A percentile compares a stretch with the other conserved stretches of the same genome.
phyloP scores from a whole-genome alignment of 345 rosid genomes.

The Aegle marmelos region DNA sequence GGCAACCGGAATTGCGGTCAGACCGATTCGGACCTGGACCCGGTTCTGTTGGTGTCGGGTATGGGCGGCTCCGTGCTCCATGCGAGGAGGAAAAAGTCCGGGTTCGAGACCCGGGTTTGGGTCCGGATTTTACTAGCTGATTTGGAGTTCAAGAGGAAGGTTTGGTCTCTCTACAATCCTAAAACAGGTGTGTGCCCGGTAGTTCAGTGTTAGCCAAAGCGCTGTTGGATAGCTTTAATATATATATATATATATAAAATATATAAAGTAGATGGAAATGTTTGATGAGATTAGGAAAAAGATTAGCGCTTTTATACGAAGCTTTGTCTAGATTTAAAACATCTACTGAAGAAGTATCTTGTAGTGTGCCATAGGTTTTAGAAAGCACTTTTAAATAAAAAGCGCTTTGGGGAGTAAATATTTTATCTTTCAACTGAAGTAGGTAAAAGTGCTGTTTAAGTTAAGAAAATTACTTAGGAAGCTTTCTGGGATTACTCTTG shows the following conservation, averaged over 20 bases:
- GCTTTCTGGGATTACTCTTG: neutral
- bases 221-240: neutral
- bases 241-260: neutral
- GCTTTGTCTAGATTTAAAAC: too few relatives aligned
- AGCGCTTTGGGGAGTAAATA: neutral
- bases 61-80: constrained; percentile 75
- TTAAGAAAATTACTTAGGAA: neutral
- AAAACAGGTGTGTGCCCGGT: constrained; percentile 46
- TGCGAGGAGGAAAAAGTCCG: constrained; percentile 53
- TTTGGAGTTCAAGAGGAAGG: constrained; percentile 64
- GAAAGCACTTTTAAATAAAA: neutral
- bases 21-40: constrained; percentile 36
- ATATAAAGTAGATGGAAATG: neutral
- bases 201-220: neutral
- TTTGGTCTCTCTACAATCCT: constrained; percentile 84
- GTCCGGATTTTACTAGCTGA: constrained; percentile 77
- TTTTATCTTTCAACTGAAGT: neutral
- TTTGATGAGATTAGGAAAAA: too few relatives aligned
- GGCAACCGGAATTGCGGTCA: constrained; percentile 20
- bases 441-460: neutral
- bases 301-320: too few relatives aligned
- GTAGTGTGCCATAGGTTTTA: too few relatives aligned
- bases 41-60: constrained; percentile 75
- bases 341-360: too few relatives aligned
- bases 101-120: constrained; percentile 71